A percentile compares a stretch with the other conserved stretches of the same genome.
phyloP scores from a whole-genome alignment of 257 asterid species.

The Coffea canephora region DNA sequence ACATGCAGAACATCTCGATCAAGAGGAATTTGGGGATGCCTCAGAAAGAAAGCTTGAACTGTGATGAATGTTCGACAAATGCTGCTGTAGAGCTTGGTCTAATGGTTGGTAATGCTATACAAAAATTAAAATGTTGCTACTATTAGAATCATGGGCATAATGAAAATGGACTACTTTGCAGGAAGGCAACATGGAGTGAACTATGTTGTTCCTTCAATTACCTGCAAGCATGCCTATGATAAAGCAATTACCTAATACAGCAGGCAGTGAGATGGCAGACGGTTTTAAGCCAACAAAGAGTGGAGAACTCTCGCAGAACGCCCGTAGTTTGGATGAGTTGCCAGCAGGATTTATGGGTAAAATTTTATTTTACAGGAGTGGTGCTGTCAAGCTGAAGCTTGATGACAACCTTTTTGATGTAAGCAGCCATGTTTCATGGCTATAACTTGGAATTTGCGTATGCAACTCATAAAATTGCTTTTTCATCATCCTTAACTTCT shows the following conservation, averaged over 20 bases:
- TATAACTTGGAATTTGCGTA: background rate
- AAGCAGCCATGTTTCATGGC: slow-evolving; percentile 26
- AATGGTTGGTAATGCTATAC: slow-evolving; percentile 43
- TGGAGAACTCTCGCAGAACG: slow-evolving; percentile 24
- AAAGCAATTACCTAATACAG: slow-evolving; percentile 31
- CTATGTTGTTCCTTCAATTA: slow-evolving; percentile 61
- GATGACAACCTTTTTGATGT: slow-evolving; percentile 74
- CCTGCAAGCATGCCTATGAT: slow-evolving; percentile 51
- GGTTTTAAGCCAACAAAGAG: slow-evolving; percentile 27
- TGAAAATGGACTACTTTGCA: slow-evolving; percentile 26
- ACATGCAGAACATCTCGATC: slow-evolving; percentile 60
- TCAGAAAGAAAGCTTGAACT: slow-evolving; percentile 18
- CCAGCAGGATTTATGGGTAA: slow-evolving; percentile 74
- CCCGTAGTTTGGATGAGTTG: slow-evolving; percentile 37
- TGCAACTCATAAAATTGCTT: background rate
- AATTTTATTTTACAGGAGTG: slow-evolving; percentile 67
- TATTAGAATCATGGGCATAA: background rate
- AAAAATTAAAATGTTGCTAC: background rate
- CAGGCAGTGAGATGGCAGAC: slow-evolving; percentile 25
- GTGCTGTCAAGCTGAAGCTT: slow-evolving; percentile 78
- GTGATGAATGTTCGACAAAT: slow-evolving; percentile 43
- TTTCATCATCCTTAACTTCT: background rate
- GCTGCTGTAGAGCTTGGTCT: slow-evolving; percentile 57
- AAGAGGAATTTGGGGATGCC: slow-evolving; percentile 67
- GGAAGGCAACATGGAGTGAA: slow-evolving; percentile 44